Percentiles rank a stretch among this genome's conserved stretches.
These are phyloP conservation scores for Teunomyces aglyptinius DNA, from an alignment of 805 yeast species.

Conservation along the genomic window DNA sequence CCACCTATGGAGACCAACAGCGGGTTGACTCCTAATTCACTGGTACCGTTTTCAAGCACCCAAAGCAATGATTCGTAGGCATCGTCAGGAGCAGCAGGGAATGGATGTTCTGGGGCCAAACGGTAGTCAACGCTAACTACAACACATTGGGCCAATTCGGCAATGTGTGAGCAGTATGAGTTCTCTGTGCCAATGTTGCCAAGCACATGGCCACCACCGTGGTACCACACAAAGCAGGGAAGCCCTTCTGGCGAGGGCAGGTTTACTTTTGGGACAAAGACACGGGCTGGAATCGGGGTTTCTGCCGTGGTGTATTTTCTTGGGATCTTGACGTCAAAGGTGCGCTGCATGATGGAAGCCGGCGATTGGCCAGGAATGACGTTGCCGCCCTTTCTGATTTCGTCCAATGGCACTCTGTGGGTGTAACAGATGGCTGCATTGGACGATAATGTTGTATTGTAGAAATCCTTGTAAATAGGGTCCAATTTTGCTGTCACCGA, in stretches of 20 bases:
- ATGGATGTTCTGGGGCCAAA: conserved; percentile 49
- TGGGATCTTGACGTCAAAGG: conserved; percentile 30
- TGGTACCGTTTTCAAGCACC: conserved; percentile 19
- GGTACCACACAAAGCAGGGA: conserved; percentile 40
- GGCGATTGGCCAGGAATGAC: conserved; percentile 45
- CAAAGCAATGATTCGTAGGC: conserved; percentile 35
- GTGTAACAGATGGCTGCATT: conserved; percentile 31
- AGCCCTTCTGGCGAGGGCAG: conserved; percentile 31
- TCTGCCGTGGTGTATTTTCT: conserved; percentile 26
- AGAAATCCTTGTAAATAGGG: conserved; percentile 38
- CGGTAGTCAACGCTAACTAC: conserved; percentile 50
- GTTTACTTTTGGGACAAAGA: conserved; percentile 36
- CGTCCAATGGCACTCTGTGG: conserved; percentile 32
- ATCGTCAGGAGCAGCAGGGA: conserved; percentile 49
- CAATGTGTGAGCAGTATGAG: conserved; percentile 41
- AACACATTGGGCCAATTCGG: conserved; percentile 33
- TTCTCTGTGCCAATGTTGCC: conserved; percentile 42
- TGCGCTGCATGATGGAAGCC: conserved; percentile 22
- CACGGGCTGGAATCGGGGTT: conserved; percentile 27
- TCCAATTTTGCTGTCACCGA: conserved; percentile 29
- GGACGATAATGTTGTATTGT: conserved; percentile 22
- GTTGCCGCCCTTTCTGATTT: conserved; percentile 32
- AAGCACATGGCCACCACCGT: conserved; percentile 48
- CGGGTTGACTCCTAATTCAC: conserved; percentile 23
- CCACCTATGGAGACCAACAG: conserved; percentile 42